Percentiles rank a stretch among this genome's conserved stretches.
phyloP scores from a whole-genome alignment of 768 basidiomycete species.

The Russula sp. region DNA sequence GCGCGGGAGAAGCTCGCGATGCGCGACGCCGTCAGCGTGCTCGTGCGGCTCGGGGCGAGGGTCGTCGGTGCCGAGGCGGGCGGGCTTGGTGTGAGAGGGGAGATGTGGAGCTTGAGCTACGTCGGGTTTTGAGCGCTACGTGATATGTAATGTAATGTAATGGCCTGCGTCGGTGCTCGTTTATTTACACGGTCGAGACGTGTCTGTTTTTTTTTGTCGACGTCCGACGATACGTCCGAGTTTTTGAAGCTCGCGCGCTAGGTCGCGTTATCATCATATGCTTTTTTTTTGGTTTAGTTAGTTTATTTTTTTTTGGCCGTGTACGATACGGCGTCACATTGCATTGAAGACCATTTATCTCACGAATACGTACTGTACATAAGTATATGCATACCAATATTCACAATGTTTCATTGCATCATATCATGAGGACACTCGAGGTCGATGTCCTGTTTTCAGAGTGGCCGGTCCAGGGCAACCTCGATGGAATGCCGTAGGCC shows the following conservation, averaged over 20 bases:
- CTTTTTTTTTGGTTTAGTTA: background rate
- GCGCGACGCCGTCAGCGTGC: background rate
- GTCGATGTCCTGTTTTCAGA: too few relatives aligned
- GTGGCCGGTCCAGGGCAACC: too few relatives aligned
- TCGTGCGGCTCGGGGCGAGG: too few relatives aligned
- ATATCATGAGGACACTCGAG: too few relatives aligned
- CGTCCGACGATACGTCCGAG: background rate
- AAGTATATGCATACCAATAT: background rate
- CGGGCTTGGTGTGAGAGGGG: conserved; percentile 15
- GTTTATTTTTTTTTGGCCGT: background rate
- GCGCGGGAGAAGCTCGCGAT: conserved; percentile 24
- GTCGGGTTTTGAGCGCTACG: conserved; percentile 18
- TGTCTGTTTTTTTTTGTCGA: background rate
- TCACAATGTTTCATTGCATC: background rate
- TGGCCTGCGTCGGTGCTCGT: background rate
- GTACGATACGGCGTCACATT: background rate
- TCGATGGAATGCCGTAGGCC: too few relatives aligned
- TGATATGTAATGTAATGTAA: background rate
- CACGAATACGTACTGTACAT: background rate
- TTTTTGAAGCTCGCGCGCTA: background rate
- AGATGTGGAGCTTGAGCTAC: conserved; percentile 26
- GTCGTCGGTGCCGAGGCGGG: background rate
- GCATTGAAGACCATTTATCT: background rate
- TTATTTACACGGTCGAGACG: background rate
- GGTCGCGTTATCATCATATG: background rate